A percentile compares a stretch with the other conserved stretches of the same genome.
These are phyloP conservation scores for Eucalyptus erythrocorys DNA, from an alignment of 345 rosid species.

Conservation along the genomic window DNA sequence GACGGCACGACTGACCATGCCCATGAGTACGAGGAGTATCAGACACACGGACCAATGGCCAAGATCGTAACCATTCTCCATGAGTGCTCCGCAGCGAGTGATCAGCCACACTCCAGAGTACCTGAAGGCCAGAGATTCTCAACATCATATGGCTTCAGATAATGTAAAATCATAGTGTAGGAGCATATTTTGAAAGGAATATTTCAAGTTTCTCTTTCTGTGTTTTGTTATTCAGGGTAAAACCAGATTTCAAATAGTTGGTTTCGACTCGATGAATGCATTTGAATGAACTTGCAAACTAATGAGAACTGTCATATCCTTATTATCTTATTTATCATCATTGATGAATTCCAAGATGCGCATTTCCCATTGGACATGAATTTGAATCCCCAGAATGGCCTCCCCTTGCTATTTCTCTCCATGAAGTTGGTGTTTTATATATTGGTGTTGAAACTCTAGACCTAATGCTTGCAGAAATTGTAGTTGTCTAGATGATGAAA, in stretches of 20 bases:
- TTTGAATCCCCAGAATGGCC: neutral
- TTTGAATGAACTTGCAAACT: neutral
- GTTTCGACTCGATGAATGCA: neutral
- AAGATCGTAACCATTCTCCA: conserved; percentile 47
- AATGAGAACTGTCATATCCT: neutral
- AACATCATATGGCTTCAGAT: neutral
- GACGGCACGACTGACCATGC: conserved; percentile 28
- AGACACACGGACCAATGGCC: conserved; percentile 48
- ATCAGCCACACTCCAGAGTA: conserved; percentile 88
- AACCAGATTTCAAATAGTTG: neutral
- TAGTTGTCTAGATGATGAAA: neutral
- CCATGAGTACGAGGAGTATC: conserved; percentile 38
- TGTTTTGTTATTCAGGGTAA: neutral
- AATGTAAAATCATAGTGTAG: neutral
- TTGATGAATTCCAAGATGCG: neutral
- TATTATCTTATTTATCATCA: neutral
- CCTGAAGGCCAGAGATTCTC: conserved; percentile 20
- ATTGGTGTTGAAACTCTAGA: neutral
- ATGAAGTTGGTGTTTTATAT: neutral
- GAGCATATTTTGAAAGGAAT: neutral
- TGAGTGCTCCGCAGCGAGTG: conserved; percentile 61
- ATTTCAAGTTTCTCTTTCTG: neutral
- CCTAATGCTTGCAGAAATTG: neutral
- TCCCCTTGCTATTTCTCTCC: neutral
- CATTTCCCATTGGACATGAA: neutral